Base-by-base conservation (phyloP, 2,329 filamentous ascomycete genomes). In the Pseudogymnoascus pannorum region DNA sequence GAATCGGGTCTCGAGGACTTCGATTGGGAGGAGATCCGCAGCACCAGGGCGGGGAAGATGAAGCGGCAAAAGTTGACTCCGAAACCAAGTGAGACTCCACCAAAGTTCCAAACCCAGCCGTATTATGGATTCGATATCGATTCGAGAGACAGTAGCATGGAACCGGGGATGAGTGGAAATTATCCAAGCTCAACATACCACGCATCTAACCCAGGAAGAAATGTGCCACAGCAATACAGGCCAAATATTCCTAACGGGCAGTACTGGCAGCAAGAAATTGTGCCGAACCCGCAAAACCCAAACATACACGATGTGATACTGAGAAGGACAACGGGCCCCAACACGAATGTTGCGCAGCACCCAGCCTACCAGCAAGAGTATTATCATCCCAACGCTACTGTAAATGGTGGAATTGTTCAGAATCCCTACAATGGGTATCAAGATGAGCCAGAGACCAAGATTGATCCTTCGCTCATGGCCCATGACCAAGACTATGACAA, bases 101-200 rank as follows among this genome's bases (percentile, higher is more conserved):
- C 38, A 68, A 69, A 57, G 64, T 58, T 58, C 31, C 20, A 35
- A 35, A 38, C 18, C 11, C 35, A 22, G 12, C 54, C 54, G 5
- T 58, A 58, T 18, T 58, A 36, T 26, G 54, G 35, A 36, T 38
- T 58, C 16, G 54, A 72, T 42, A 42, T 66, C 12, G 69, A 70
- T 40, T 69, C 68, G 11, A 67, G 71, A 61, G 70, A 68, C 35
- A 66, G 63, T 22, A 71, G 69, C 2, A 64, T 68, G 48, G 67
- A 72, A 60, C 66, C 69, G 61, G 64, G 35, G 35, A 64, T 65
- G 26, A 62, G 58, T 31, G 61, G 59, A 18, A 16, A n/a, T 26
- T 76, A 77, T 58, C 72, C 77, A 51, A 74, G 72, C 64, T 79
- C 79, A 2, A 76, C 77, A 1, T 85, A 81, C 75, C 77, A 81